These are phyloP conservation scores for Penicillium canariense DNA, from an alignment of 495 filamentous ascomycete genomes.

Conservation along the genomic window DNA sequence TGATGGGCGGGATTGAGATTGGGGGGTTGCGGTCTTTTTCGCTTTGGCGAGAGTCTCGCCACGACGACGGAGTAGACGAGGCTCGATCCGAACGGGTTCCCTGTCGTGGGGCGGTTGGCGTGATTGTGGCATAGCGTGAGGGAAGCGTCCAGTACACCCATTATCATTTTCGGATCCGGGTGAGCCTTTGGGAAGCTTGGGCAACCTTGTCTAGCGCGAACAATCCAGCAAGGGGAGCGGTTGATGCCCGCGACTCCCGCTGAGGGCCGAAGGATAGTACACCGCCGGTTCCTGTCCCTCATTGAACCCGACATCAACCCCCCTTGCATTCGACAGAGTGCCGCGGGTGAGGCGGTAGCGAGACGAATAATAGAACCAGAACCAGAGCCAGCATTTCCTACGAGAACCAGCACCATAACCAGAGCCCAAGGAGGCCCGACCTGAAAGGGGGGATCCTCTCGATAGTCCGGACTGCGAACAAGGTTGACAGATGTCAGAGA, in stretches of 20 bases:
- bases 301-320: neutral
- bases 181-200: neutral
- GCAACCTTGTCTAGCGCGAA: neutral
- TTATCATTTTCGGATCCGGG: too few relatives aligned
- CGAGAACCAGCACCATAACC: too few relatives aligned
- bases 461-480: constrained; percentile 1
- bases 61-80: too few relatives aligned
- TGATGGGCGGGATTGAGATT: too few relatives aligned
- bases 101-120: too few relatives aligned
- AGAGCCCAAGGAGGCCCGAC: too few relatives aligned
- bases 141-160: constrained; percentile 1
- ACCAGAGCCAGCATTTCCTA: too few relatives aligned
- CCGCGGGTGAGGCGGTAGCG: neutral
- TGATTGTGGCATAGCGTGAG: constrained; percentile 1
- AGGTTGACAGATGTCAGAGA: constrained; percentile 19
- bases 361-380: too few relatives aligned
- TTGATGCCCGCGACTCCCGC: neutral
- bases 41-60: too few relatives aligned
- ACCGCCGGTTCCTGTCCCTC: constrained; percentile 6
- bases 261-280: too few relatives aligned
- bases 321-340: constrained; percentile 1
- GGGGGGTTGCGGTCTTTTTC: too few relatives aligned
- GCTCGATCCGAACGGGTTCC: too few relatives aligned
- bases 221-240: constrained; percentile 3
- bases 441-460: neutral